Evolutionary conservation across 169 alveolate genomes (phyloP).

Genomic region (Cryptosporidium ryanae): DNA sequence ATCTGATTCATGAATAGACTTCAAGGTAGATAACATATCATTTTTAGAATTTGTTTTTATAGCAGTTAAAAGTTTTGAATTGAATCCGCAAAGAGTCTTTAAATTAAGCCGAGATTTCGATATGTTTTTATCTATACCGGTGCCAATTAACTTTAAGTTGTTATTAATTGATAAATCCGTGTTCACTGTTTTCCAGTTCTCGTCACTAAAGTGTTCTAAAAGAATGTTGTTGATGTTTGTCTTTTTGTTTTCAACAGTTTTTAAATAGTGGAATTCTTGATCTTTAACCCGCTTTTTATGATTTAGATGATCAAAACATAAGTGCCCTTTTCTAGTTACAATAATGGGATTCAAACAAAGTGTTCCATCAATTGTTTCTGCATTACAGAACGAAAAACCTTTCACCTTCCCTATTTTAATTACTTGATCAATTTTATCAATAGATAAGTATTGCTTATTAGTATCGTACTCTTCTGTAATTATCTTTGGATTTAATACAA

Average conservation of each 20-base stretch:
- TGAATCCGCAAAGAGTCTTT: constrained; percentile 2
- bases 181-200: not conserved
- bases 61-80: constrained; percentile 7
- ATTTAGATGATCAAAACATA: constrained; percentile 33
- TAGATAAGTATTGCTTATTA: constrained; percentile 1
- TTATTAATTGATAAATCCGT: no score
- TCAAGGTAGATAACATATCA: constrained; percentile 31
- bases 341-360: constrained; percentile 45
- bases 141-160: no score
- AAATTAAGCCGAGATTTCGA: no score
- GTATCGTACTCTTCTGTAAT: not conserved
- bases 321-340: not conserved
- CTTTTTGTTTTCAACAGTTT: not conserved
- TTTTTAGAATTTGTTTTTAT: constrained; percentile 17
- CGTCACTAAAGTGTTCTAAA: not conserved
- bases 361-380: constrained; percentile 27
- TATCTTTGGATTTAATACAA: constrained; percentile 22
- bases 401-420: constrained; percentile 45
- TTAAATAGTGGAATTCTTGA: not conserved
- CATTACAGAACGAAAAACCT: constrained; percentile 54
- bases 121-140: no score
- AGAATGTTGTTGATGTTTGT: not conserved
- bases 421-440: constrained; percentile 17
- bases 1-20: constrained; percentile 3
- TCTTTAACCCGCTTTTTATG: not conserved